phyloP scores from a whole-genome alignment of 495 filamentous ascomycete genomes.

The Jackrogersella multiformis region DNA sequence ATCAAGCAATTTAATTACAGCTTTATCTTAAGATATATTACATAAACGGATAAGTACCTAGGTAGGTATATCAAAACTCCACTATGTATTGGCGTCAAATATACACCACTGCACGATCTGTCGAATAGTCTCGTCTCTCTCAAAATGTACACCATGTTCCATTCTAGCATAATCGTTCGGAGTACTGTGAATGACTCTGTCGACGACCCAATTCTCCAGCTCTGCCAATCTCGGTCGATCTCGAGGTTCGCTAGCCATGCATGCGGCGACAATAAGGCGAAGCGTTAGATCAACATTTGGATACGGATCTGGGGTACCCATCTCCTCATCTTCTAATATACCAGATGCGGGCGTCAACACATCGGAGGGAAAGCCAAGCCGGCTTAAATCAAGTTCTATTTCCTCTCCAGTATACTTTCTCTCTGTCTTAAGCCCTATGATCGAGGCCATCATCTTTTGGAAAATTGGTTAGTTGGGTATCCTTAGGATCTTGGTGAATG shows the following conservation, averaged over 20 bases:
- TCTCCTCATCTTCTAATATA: slow-evolving; percentile 7
- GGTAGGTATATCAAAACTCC: too few relatives aligned
- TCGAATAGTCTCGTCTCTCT: background rate
- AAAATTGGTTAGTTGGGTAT: background rate
- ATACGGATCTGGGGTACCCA: background rate
- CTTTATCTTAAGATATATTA: too few relatives aligned
- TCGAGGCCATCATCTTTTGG: slow-evolving; percentile 10
- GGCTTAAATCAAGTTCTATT: slow-evolving; percentile 10
- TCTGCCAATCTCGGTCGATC: background rate
- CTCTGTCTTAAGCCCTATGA: background rate
- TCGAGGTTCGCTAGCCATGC: slow-evolving; percentile 1
- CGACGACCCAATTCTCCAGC: background rate
- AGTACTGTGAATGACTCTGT: background rate
- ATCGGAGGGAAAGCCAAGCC: background rate
- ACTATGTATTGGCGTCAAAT: background rate
- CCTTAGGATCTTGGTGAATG: background rate
- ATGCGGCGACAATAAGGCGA: slow-evolving; percentile 2
- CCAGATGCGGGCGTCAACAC: slow-evolving; percentile 1
- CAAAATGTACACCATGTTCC: background rate
- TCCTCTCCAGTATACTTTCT: slow-evolving; percentile 11
- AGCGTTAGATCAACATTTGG: background rate
- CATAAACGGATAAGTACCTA: too few relatives aligned
- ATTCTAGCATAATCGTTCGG: background rate
- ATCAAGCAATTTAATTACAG: background rate
- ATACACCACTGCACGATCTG: background rate